Base-by-base conservation (phyloP, 1,284 basidiomycete species). In the Lignosus rhinocerotis region DNA sequence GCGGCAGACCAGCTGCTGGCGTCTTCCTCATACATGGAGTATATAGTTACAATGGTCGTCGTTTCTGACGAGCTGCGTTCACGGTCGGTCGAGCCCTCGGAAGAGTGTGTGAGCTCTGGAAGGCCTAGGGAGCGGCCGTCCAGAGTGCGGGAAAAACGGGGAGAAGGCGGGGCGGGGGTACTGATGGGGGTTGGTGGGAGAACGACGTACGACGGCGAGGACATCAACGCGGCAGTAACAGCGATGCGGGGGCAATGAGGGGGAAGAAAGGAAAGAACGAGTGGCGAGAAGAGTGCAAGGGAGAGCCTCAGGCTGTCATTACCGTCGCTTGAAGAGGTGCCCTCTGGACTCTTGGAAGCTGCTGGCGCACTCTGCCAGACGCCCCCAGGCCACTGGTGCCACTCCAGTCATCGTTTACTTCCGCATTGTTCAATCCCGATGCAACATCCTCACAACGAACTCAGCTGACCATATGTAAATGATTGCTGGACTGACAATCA, bases 21-120 rank as follows among this genome's bases (percentile, higher is more conserved):
- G 67, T 74, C 66, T 66, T 75, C 66, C 52, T 70, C 69, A 58
- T 91, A 92, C 89, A 91, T 92, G 51, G 87, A 90, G 71, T 90
- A 92, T 56, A 92, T 92, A 56, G 87, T 86, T 70, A 88, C 84
- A 66, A 90, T 88, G 9, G 87, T 84, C 38, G 85, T 82, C 65
- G 57, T 58, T 25, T 88, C 87, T 0, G 78, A 73, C 0, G 79
- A 79, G 66, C 72, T 74, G 56, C 78, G 76, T 32, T 75, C 75
- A 55, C 62, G 71, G 53, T 72, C 72, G 31, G 64, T 59, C 55
- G 42, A 69, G 63, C 19, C 55, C 58, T 61, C 62, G 66, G 57
- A 25, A 58, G 63, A 67, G 41, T 66, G 65, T 8, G 69, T 51
- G 53, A 72, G 67, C 36, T 73, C 73, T 31, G 72, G 70, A 34